A percentile compares a stretch with the other conserved stretches of the same genome.
These are phyloP conservation scores for Penicillium hesseltinei DNA, from an alignment of 2,329 filamentous ascomycete species.

Conservation along the genomic window DNA sequence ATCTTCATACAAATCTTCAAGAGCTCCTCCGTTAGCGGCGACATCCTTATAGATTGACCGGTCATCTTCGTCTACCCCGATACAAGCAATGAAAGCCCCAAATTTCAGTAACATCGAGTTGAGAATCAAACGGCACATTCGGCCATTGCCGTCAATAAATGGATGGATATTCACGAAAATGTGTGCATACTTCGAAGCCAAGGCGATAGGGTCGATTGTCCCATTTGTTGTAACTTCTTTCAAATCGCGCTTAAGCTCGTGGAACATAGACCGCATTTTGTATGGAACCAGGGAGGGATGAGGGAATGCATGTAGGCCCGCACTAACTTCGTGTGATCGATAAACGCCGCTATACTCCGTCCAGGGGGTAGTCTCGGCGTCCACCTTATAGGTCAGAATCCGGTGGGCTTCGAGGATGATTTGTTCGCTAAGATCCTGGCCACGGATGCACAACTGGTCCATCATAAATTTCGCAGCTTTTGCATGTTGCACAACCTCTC, in stretches of 20 bases:
- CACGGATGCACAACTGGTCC: neutral
- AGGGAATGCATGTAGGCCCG: constrained; percentile 3
- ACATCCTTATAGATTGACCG: neutral
- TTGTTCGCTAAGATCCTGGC: constrained; percentile 1
- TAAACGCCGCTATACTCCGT: constrained; percentile 6
- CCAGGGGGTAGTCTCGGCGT: constrained; percentile 1
- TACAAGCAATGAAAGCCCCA: neutral
- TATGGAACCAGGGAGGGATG: neutral
- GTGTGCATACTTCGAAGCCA: constrained; percentile 7
- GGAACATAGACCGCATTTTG: constrained; percentile 7
- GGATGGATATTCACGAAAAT: constrained; percentile 9
- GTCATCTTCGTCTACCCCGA: neutral
- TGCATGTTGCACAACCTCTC: constrained; percentile 4
- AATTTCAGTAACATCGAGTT: neutral
- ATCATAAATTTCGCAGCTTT: constrained; percentile 2
- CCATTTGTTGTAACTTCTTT: neutral
- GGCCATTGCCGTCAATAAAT: neutral
- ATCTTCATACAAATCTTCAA: neutral
- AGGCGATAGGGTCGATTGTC: constrained; percentile 2
- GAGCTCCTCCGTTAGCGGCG: neutral
- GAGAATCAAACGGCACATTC: neutral
- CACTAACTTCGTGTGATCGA: neutral
- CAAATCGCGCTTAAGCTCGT: constrained; percentile 6
- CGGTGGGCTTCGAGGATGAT: constrained; percentile 3
- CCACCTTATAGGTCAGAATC: constrained; percentile 2